These are phyloP conservation scores for Rhodamnia argentea DNA, from an alignment of 345 rosid species.

Conservation along the genomic window DNA sequence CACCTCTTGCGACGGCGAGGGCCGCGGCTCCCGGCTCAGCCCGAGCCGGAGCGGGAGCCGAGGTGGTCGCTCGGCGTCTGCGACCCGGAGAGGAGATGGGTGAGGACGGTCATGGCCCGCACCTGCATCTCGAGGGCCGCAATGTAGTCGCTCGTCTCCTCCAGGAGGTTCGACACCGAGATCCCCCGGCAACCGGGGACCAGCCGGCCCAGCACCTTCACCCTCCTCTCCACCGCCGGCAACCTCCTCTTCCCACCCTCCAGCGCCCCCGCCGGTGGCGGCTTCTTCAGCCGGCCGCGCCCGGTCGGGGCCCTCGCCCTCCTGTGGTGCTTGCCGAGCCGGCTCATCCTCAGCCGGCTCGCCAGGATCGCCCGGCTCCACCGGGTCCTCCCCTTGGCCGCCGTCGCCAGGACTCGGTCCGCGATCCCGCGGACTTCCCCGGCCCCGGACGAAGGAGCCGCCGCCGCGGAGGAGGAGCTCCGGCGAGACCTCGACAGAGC, in stretches of 20 bases:
- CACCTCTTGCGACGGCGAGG: not conserved
- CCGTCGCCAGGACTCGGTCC: slow-evolving; percentile 45
- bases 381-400: slow-evolving; percentile 49
- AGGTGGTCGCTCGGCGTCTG: not conserved
- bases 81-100: slow-evolving; percentile 27
- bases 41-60: not conserved
- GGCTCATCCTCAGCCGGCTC: slow-evolving; percentile 16
- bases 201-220: slow-evolving; percentile 45
- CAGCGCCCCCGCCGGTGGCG: not conserved
- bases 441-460: not conserved
- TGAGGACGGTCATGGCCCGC: slow-evolving; percentile 62
- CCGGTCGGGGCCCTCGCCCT: slow-evolving; percentile 28
- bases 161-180: slow-evolving; percentile 44
- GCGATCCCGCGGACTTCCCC: slow-evolving; percentile 31
- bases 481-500: slow-evolving; percentile 43
- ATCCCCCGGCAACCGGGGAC: slow-evolving; percentile 87
- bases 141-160: slow-evolving; percentile 76
- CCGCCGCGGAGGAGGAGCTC: not conserved
- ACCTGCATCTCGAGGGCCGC: slow-evolving; percentile 97
- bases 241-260: slow-evolving; percentile 9
- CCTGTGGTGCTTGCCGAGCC: slow-evolving; percentile 30
- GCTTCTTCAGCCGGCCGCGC: slow-evolving; percentile 15
- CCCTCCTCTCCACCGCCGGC: slow-evolving; percentile 46
- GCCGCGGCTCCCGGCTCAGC: not conserved
- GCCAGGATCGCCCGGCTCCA: slow-evolving; percentile 76